These are phyloP conservation scores for Diplodia corticola DNA, from an alignment of 2,329 filamentous ascomycete species.

Conservation along the genomic window DNA sequence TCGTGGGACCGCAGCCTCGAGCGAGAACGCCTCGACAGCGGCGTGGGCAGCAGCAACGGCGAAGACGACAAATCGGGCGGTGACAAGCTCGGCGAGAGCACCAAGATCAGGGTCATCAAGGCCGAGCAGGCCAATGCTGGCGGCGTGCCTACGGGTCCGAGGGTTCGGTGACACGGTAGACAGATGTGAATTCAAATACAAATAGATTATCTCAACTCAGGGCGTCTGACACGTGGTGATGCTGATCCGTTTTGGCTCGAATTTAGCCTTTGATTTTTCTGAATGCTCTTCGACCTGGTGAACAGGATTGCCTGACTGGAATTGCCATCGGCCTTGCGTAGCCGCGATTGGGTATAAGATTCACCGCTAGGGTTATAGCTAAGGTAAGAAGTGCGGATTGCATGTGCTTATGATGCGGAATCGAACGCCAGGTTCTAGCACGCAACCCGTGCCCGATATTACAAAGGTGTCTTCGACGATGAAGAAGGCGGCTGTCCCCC, in stretches of 20 bases:
- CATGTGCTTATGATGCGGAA: too few relatives aligned
- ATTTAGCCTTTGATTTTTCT: not conserved
- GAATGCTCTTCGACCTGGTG: not conserved
- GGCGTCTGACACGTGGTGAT: not conserved
- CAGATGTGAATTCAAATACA: constrained; percentile 18
- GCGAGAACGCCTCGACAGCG: constrained; percentile 25
- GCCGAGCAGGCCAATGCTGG: constrained; percentile 38
- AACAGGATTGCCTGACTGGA: too few relatives aligned
- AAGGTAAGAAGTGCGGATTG: too few relatives aligned
- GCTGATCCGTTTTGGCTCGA: not conserved
- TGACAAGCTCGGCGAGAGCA: constrained; percentile 33
- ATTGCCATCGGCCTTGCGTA: too few relatives aligned
- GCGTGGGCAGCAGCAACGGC: constrained; percentile 32
- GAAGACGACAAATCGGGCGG: constrained; percentile 23
- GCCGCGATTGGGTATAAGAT: too few relatives aligned
- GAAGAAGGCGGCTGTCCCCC: too few relatives aligned
- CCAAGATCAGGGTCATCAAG: constrained; percentile 39
- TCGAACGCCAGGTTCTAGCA: too few relatives aligned
- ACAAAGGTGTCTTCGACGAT: too few relatives aligned
- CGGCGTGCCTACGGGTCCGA: constrained; percentile 37
- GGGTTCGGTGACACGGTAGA: constrained; percentile 18
- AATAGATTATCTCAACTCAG: constrained; percentile 19
- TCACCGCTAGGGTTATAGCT: too few relatives aligned
- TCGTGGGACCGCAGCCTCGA: constrained; percentile 55
- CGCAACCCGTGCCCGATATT: too few relatives aligned